phyloP scores from a whole-genome alignment of 2,329 filamentous ascomycete genomes.

The Ustilaginoidea virens region DNA sequence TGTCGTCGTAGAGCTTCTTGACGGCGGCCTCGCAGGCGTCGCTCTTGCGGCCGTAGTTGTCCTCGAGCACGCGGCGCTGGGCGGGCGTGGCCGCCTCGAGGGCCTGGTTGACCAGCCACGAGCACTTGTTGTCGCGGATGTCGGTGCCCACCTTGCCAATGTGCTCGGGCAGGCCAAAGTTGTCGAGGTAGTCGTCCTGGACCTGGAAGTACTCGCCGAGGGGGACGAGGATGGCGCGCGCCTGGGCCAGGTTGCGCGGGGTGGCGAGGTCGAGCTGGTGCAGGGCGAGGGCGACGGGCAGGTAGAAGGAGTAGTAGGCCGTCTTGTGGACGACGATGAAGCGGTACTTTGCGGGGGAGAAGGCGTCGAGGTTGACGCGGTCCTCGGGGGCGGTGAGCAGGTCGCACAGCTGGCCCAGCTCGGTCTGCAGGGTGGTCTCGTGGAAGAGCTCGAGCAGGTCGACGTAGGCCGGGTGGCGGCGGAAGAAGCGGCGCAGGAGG shows the following conservation, averaged over 20 bases:
- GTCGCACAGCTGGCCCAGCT: constrained; percentile 89
- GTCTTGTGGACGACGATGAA: constrained; percentile 99
- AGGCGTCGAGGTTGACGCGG: constrained; percentile 82
- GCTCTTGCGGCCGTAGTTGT: constrained; percentile 91
- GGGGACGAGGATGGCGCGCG: constrained; percentile 84
- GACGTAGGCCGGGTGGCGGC: constrained; percentile 70
- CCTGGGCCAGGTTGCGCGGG: constrained; percentile 74
- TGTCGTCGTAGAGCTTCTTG: constrained; percentile 77
- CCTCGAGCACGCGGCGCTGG: constrained; percentile 75
- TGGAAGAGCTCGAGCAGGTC: constrained; percentile 95
- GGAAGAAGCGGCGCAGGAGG: constrained; percentile 89
- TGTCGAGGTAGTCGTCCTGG: constrained; percentile 98
- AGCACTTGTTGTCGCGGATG: constrained; percentile 99
- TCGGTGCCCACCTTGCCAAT: constrained; percentile 99
- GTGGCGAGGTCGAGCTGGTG: constrained; percentile 76
- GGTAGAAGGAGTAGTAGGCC: constrained; percentile 97
- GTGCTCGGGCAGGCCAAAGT: constrained; percentile 80
- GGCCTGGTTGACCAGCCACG: constrained; percentile 94
- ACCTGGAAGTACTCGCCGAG: constrained; percentile 99
- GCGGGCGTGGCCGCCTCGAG: constrained; percentile 65
- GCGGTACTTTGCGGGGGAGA: constrained; percentile 84
- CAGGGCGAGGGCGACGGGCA: constrained; percentile 83
- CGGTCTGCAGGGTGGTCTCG: constrained; percentile 84
- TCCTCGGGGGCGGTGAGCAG: constrained; percentile 93
- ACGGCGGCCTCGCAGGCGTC: constrained; percentile 65